A percentile compares a stretch with the other conserved stretches of the same genome.
Evolutionary conservation across 257 asterid genomes (phyloP).

Genomic region (Solanum boliviense): DNA sequence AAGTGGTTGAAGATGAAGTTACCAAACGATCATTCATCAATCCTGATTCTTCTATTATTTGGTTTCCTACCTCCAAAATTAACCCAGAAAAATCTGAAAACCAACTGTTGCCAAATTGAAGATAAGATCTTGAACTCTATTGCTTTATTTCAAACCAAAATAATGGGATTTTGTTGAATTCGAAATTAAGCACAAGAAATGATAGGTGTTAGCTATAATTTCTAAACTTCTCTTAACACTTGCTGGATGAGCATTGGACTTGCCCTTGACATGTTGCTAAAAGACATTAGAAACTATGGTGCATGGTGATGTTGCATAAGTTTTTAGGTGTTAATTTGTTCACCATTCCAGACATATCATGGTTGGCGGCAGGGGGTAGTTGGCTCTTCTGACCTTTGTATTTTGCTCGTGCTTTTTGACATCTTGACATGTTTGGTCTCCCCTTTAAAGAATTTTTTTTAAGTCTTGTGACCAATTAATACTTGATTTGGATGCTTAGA

Average conservation of each 20-base stretch:
- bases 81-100: not conserved
- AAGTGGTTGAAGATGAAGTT: not conserved
- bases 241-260: not conserved
- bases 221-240: not conserved
- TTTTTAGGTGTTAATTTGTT: not conserved
- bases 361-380: not conserved
- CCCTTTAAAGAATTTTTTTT: not conserved
- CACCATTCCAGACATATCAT: not conserved
- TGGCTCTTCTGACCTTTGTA: not conserved
- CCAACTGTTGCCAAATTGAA: not conserved
- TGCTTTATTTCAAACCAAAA: not conserved
- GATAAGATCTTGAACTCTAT: not conserved
- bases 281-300: not conserved
- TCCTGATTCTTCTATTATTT: not conserved
- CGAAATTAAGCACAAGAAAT: not conserved
- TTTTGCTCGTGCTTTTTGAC: not conserved
- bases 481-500: not conserved
- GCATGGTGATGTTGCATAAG: not conserved
- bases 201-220: not conserved
- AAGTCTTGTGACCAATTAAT: not conserved
- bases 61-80: not conserved
- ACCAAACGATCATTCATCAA: not conserved
- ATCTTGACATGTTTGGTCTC: not conserved
- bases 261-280: not conserved
- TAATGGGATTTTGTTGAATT: not conserved